Base-by-base conservation (phyloP, 169 alveolate genomes). In the Plasmodium relictum region DNA sequence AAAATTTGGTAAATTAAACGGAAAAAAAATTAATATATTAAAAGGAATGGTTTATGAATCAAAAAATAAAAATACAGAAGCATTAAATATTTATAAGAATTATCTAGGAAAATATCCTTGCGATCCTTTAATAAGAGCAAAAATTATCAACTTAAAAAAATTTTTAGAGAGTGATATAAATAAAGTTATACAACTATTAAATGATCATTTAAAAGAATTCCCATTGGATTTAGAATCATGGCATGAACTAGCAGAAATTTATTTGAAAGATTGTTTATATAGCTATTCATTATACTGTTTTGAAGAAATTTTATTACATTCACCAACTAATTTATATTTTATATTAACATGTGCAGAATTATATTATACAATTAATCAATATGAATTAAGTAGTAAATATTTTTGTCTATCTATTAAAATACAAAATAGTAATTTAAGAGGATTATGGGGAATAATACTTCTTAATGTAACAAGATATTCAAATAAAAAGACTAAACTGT, bases 231-330 rank as follows among this genome's bases (percentile, higher is more conserved):
- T 59, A 56, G 93, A 88, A 74, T 48, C 91, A 37, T 88, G 93
- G 93, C 93, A 88, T 73, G 93, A 88, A 52, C 48, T 88, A 39
- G 93, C 70, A 45, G 91, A 76, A 74, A 69, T 88, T 26, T 88
- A 88, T 66, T 22, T 88, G 45, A 44, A 42, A 16, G 31, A 48
- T 24, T 71, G 92, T 70, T 70, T 58, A 42, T 88, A 72, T 54
- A 76, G 48, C 8, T 73, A 85, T 66, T 72, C 93, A 39, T 59
- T 88, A 48, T 80, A 65, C 31, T 88, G 93, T 54, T 68, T 74
- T 52, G 89, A 88, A 56, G 93, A 88, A 74, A 68, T 71, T 26
- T 58, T 88, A 42, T 58, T 88, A 56, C 88, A 88, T 22, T 24
- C 14, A 4, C 89, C 88, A 2, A 74, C 65, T 16, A 88, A 78